Conservation (phyloP, 2,329 filamentous ascomycete genomes). For the Nectriaceae sp. region DNA sequence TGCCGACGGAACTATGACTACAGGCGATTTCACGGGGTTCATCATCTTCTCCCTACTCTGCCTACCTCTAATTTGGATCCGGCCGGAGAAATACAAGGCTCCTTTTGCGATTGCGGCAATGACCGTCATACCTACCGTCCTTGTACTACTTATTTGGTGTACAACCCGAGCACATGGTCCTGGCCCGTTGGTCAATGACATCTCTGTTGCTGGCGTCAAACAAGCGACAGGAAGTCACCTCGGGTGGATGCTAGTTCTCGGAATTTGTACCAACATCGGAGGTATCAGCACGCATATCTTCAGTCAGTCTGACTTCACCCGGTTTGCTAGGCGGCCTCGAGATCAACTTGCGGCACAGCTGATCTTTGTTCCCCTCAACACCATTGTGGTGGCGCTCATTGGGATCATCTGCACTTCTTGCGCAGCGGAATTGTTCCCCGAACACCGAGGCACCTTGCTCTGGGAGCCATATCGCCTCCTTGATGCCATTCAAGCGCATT, state of each 20-base stretch:
- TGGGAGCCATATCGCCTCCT: slow-evolving; percentile 29
- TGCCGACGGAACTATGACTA: slow-evolving; percentile 3
- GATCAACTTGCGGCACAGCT: slow-evolving; percentile 31
- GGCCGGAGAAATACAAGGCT: slow-evolving; percentile 26
- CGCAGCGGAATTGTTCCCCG: slow-evolving; percentile 26
- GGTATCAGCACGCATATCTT: slow-evolving; percentile 31
- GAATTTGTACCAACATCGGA: slow-evolving; percentile 30
- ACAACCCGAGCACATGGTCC: slow-evolving; percentile 28
- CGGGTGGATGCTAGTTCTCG: slow-evolving; percentile 30
- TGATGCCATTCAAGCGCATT: slow-evolving; percentile 17
- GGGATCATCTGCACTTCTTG: slow-evolving; percentile 34
- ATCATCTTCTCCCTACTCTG: slow-evolving; percentile 27
- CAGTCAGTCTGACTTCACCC: slow-evolving; percentile 32
- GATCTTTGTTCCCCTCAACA: slow-evolving; percentile 24
- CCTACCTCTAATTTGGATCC: slow-evolving; percentile 26
- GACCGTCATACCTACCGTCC: slow-evolving; percentile 28
- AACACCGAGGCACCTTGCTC: slow-evolving; percentile 20
- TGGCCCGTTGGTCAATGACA: slow-evolving; percentile 26
- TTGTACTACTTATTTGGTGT: slow-evolving; percentile 32
- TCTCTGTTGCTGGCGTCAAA: slow-evolving; percentile 12
- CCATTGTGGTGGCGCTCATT: slow-evolving; percentile 25
- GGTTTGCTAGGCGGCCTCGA: slow-evolving; percentile 30
- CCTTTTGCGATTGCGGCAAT: slow-evolving; percentile 25
- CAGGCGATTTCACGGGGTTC: slow-evolving; percentile 24
- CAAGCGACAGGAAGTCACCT: slow-evolving; percentile 19